Percentiles rank a stretch among this genome's conserved stretches.
phyloP scores from a whole-genome alignment of 306 rosid species.

The Sindora glabra region DNA sequence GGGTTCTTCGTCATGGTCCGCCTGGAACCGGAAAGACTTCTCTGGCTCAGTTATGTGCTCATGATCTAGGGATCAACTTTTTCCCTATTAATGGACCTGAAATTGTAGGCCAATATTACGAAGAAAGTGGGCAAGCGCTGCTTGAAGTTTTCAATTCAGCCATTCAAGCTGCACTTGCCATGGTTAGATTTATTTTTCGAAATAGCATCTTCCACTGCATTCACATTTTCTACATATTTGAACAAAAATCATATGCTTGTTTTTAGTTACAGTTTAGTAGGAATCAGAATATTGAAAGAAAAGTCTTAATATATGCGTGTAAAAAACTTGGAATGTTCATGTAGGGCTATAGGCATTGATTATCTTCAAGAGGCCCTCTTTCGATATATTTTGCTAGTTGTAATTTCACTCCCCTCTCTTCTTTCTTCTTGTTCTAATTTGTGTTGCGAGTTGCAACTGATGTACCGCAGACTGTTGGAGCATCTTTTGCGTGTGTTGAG shows the following conservation, averaged over 20 bases:
- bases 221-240: conserved; percentile 7
- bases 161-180: conserved; percentile 66
- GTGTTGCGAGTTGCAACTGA: not conserved
- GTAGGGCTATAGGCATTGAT: too few species aligned
- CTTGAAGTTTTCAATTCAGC: conserved; percentile 63
- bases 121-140: conserved; percentile 82
- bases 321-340: not conserved
- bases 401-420: not conserved
- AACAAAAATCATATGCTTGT: conserved; percentile 2
- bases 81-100: conserved; percentile 80
- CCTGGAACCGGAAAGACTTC: conserved; percentile 97
- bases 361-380: not conserved
- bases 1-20: conserved; percentile 91
- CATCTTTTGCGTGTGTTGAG: not conserved
- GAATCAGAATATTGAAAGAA: too few species aligned
- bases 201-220: not conserved
- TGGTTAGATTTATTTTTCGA: conserved; percentile 56
- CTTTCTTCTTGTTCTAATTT: not conserved
- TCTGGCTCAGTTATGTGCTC: conserved; percentile 63
- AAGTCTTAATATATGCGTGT: not conserved
- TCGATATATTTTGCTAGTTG: not conserved
- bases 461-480: not conserved
- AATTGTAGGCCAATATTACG: conserved; percentile 61
- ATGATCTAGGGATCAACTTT: conserved; percentile 61
- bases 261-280: not conserved